Base-by-base conservation (phyloP, 176 grass and related monocot genomes). In the Eremochloa ophiuroides region DNA sequence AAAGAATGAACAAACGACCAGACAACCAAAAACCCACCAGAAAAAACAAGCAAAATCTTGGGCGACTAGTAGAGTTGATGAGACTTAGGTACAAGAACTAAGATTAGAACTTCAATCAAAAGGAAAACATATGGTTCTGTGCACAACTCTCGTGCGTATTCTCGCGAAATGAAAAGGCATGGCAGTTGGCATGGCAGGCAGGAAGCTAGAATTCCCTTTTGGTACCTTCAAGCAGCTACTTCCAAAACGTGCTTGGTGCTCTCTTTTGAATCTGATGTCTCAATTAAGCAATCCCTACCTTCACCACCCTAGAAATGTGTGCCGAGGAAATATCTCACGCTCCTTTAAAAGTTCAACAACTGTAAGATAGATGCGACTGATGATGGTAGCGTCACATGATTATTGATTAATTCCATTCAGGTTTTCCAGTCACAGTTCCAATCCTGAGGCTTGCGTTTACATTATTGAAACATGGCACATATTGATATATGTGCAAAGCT, bases 191-290 rank as follows among this genome's bases (percentile, higher is more conserved):
- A 38, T n/a, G 37, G 37, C 7, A 83, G 74, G 60, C 82, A 78
- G 88, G 74, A 82, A 66, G 82, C 61, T 87, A 83, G 61, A 77
- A 25, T 30, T 26, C n/a, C 62, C 46, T 79, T 79, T 69, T 66
- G 70, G 77, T 87, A 78, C 65, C 76, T 84, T 37, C 31, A 77
- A 64, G 39, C 34, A 82, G 77, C 73, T 68, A 65, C 35, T 63
- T 71, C 88, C 85, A 59, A 50, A 64, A 41, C 85, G 73, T 66
- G 37, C 30, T n/a, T n/a, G 77, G 47, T 77, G 22, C 26, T 41
- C 34, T 80, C 13, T 74, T 75, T 77, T 62, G 14, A 78, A 79
- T 60, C 79, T 79, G 66, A 82, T 59, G 47, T 66, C n/a, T 72
- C 48, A 26, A n/a, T n/a, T n/a, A n/a, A 74, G 58, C 67, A 72